Evolutionary conservation across 495 filamentous ascomycete species (phyloP).

Genomic region (Massariosphaeria phaeospora): DNA sequence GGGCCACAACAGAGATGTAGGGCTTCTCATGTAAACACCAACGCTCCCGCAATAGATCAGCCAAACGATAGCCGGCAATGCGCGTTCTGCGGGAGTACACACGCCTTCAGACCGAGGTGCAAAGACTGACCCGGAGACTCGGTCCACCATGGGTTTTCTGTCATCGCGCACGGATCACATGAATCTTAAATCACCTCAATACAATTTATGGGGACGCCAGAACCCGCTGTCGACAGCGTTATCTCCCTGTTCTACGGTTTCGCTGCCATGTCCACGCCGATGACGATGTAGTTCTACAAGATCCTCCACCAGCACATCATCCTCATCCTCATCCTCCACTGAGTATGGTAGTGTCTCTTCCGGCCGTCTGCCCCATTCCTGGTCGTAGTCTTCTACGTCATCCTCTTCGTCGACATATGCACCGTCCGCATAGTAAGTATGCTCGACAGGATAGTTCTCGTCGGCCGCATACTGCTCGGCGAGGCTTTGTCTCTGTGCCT

Average conservation of each 20-base stretch:
- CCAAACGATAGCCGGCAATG: not conserved
- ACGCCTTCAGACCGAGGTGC: too few relatives aligned
- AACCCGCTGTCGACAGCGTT: constrained; percentile 14
- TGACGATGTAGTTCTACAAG: too few relatives aligned
- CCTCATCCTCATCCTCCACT: too few relatives aligned
- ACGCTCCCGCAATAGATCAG: too few relatives aligned
- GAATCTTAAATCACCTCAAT: constrained; percentile 27
- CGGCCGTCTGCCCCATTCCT: not conserved
- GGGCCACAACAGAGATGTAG: constrained; percentile 7
- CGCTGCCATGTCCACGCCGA: too few relatives aligned
- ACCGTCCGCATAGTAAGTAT: constrained; percentile 5
- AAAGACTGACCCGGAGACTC: constrained; percentile 5
- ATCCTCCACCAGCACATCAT: too few relatives aligned
- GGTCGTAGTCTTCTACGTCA: constrained; percentile 5
- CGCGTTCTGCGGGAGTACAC: not conserved
- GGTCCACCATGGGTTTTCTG: not conserved
- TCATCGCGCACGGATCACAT: constrained; percentile 12
- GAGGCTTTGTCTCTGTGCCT: constrained; percentile 1
- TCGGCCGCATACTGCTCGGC: not conserved
- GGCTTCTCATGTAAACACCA: constrained; percentile 7
- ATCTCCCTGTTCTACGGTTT: not conserved
- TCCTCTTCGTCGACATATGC: constrained; percentile 1
- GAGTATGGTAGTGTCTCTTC: not conserved
- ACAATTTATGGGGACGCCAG: constrained; percentile 41
- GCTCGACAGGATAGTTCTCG: not conserved